These are phyloP conservation scores for Debaryomyces sp. DNA, from an alignment of 1,139 yeast genomes.

Conservation along the genomic window DNA sequence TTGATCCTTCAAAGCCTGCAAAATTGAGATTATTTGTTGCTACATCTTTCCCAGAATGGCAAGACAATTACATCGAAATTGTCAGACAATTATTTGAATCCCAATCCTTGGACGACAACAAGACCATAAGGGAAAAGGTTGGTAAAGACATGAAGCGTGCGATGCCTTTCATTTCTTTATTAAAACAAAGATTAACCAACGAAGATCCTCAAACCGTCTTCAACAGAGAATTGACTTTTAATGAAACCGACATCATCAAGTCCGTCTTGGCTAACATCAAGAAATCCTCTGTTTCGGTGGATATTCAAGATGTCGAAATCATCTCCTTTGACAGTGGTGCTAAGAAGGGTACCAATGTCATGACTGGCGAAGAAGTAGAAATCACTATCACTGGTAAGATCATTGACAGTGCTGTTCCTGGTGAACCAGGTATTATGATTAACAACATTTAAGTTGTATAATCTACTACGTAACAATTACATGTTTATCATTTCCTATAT, in stretches of 20 bases:
- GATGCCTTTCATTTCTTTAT: conserved; percentile 90
- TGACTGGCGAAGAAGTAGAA: conserved; percentile 72
- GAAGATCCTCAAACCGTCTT: conserved; percentile 79
- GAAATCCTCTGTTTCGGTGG: conserved; percentile 67
- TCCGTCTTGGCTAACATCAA: conserved; percentile 57
- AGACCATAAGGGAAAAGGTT: conserved; percentile 60
- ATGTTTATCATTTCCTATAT: background rate
- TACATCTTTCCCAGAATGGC: conserved; percentile 95
- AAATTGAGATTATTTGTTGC: conserved; percentile 74
- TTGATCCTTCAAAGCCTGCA: conserved; percentile 74
- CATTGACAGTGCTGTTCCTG: conserved; percentile 86
- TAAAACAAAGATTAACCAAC: conserved; percentile 74
- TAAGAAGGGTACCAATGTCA: conserved; percentile 60
- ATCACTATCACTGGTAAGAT: conserved; percentile 65
- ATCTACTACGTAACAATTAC: background rate
- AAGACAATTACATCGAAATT: conserved; percentile 80
- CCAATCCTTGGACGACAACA: conserved; percentile 62
- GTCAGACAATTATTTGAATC: conserved; percentile 77
- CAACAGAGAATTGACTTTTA: conserved; percentile 81
- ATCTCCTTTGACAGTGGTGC: conserved; percentile 65
- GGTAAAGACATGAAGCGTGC: conserved; percentile 91
- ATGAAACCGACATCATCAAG: conserved; percentile 71
- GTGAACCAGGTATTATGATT: conserved; percentile 85
- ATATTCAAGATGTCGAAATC: conserved; percentile 55
- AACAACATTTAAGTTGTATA: conserved; percentile 48